Base-by-base conservation (phyloP, 345 rosid species). In the Euclidium syriacum region DNA sequence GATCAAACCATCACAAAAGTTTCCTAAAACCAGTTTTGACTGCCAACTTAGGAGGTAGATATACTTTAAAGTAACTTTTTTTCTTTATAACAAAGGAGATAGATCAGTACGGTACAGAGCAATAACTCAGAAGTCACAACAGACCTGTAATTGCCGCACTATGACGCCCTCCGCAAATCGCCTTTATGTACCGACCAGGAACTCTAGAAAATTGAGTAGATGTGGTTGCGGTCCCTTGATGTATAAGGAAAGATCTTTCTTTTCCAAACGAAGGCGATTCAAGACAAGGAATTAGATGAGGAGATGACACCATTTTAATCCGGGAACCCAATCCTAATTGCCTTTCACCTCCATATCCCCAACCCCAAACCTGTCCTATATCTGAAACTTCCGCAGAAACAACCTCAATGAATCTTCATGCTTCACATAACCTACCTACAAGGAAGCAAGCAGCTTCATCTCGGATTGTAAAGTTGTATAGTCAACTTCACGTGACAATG, bases 311-410 rank as follows among this genome's bases (percentile, higher is more conserved):
- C 83, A 79, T 80, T 79, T 78, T 83, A 61, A 87, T 77, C 67
- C 85, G 76, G 26, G 95, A 78, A 36, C 94, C 97, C 83, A 87
- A 63, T 72, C 95, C 97, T 40, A 90, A 81, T 69, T 87, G 95
- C 54, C 97, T 95, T 77, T 90, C 95, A 14, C 95, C 97, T 75
- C 95, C 95, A 73, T 87, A 87, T 78, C 95, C 97, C 97, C 97
- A 87, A 74, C 95, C 95, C 97, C 94, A 90, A 24, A 90, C 92
- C 87, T 90, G 95, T 72, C 95, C 97, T 70, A 81, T 56, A 87
- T 87, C 92, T 90, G 94, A 79, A 90, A 83, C 88, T 77, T 76
- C 59, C 75, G 81, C 70, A 84, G 81, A 77, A 80, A 77, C 60
- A 86, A 78, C 78, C 77, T 83, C 48, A 82, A 79, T 79, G 67